phyloP scores from a whole-genome alignment of 2,329 filamentous ascomycete genomes.

The Aplosporella prunicola region DNA sequence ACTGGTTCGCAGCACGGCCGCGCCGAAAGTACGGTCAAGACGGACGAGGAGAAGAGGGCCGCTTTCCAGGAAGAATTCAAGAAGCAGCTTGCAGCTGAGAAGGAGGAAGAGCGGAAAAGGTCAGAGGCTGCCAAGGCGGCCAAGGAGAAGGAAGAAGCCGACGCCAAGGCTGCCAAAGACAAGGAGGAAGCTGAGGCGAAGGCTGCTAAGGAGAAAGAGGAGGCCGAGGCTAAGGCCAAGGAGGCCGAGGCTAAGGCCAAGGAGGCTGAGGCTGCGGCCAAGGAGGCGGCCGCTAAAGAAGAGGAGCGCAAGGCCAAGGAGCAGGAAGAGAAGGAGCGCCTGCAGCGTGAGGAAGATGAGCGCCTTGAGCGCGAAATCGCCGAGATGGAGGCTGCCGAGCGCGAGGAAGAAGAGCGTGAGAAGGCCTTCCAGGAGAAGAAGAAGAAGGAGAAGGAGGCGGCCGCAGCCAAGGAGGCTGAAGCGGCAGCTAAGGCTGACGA shows the following conservation, averaged over 20 bases:
- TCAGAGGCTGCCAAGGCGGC: slow-evolving; percentile 22
- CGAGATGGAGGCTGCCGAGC: slow-evolving; percentile 45
- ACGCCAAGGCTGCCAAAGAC: slow-evolving; percentile 26
- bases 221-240: slow-evolving; percentile 16
- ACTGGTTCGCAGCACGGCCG: slow-evolving; percentile 56
- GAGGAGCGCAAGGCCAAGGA: slow-evolving; percentile 12
- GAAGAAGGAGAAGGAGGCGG: slow-evolving; percentile 50
- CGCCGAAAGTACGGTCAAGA: slow-evolving; percentile 65
- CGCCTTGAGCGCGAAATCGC: slow-evolving; percentile 50
- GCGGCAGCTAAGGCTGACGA: slow-evolving; percentile 40
- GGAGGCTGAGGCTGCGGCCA: slow-evolving; percentile 19
- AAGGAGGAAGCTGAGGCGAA: slow-evolving; percentile 33
- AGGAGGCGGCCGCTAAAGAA: slow-evolving; percentile 14
- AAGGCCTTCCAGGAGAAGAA: slow-evolving; percentile 66
- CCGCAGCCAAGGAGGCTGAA: slow-evolving; percentile 33
- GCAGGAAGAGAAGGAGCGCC: slow-evolving; percentile 25
- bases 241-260: slow-evolving; percentile 17
- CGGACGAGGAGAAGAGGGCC: slow-evolving; percentile 59
- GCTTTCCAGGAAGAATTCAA: slow-evolving; percentile 62
- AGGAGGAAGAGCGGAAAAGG: slow-evolving; percentile 17
- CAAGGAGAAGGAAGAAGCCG: slow-evolving; percentile 16
- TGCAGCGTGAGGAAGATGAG: slow-evolving; percentile 34
- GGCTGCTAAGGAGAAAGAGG: slow-evolving; percentile 35
- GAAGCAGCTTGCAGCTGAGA: slow-evolving; percentile 37
- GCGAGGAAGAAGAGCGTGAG: slow-evolving; percentile 52